Evolutionary conservation across 768 basidiomycete species (phyloP), one percentile per base, ranked within the genome.

Genomic region (Termitomyces sp.): DNA sequence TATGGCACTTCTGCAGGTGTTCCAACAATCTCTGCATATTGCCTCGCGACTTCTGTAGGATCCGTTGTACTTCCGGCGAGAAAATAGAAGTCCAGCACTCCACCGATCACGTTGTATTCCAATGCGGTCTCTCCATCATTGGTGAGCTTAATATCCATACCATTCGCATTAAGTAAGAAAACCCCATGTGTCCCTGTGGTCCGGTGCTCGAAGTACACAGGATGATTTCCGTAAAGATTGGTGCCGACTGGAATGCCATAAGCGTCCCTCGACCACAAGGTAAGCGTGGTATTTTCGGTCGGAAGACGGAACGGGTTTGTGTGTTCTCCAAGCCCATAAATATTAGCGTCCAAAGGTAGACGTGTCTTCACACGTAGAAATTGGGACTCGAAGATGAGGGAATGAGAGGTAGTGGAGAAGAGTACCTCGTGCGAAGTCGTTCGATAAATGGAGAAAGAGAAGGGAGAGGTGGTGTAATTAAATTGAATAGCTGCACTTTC

Each of bases 321-420:
- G 66, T 87, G 85, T 62, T 88, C 87, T n/a, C 90, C 89, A 10
- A 91, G 76, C 2, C 90, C 90, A 65, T 89, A 90, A 55, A 91
- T 79, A 68, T 90, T 90, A 27, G 89, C 80, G 42, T 79, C 68
- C 3, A 67, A 53, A 0, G 87, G 85, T 0, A 92, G 68, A 46
- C 65, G 67, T 18, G 87, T 87, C 66, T 87, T 85, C 60, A 92
- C 72, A 53, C 88, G 85, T 14, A 92, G 75, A 66, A 87, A 92
- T 68, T 90, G 89, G 1, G 86, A 80, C 62, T 90, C 87, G 64
- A 87, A 91, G 60, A 93, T 83, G 68, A 90, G 69, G 0, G 87
- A 75, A 62, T 85, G 77, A 9, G 76, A 74, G 2, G 75, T 74
- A 3, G 86, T 87, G 16, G 83, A 79, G 72, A 87, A 88, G 18